Percentiles rank a stretch among this genome's conserved stretches.
phyloP scores from a whole-genome alignment of 106 monocot species.

The Allium fistulosum region DNA sequence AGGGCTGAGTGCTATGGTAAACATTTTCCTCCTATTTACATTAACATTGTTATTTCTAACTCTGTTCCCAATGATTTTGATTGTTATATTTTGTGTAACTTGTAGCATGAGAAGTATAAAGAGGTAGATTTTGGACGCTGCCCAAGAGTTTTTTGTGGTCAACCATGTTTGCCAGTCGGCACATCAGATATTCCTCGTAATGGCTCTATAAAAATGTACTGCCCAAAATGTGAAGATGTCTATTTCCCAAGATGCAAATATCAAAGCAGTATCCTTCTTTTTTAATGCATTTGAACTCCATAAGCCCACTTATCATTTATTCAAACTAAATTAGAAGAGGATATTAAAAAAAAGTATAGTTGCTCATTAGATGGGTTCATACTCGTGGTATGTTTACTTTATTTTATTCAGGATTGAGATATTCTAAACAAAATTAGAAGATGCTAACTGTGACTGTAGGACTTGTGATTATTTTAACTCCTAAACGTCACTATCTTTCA shows the following conservation, averaged over 20 bases:
- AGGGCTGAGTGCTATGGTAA: conserved; percentile 64
- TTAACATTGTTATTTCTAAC: background rate
- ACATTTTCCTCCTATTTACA: background rate
- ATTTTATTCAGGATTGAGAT: too few relatives aligned
- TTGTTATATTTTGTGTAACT: too few relatives aligned
- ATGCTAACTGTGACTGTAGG: too few relatives aligned
- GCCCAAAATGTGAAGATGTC: conserved; percentile 71
- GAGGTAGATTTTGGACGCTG: conserved; percentile 64
- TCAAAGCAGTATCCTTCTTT: conserved; percentile 67
- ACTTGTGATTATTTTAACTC: too few relatives aligned
- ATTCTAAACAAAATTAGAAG: too few relatives aligned
- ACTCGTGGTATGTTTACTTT: background rate
- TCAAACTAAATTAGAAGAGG: too few relatives aligned
- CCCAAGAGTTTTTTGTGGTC: conserved; percentile 63
- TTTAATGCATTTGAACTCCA: background rate
- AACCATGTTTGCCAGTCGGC: conserved; percentile 67
- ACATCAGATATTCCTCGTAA: conserved; percentile 51
- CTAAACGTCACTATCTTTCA: too few relatives aligned
- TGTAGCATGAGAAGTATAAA: conserved; percentile 61
- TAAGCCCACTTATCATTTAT: background rate
- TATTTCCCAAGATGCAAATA: conserved; percentile 76
- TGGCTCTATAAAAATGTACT: conserved; percentile 60
- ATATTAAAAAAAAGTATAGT: too few relatives aligned
- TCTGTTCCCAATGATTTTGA: background rate
- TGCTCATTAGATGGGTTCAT: too few relatives aligned